These are phyloP conservation scores for Trichoderma reesei DNA, from an alignment of 495 filamentous ascomycete genomes.

Conservation along the genomic window DNA sequence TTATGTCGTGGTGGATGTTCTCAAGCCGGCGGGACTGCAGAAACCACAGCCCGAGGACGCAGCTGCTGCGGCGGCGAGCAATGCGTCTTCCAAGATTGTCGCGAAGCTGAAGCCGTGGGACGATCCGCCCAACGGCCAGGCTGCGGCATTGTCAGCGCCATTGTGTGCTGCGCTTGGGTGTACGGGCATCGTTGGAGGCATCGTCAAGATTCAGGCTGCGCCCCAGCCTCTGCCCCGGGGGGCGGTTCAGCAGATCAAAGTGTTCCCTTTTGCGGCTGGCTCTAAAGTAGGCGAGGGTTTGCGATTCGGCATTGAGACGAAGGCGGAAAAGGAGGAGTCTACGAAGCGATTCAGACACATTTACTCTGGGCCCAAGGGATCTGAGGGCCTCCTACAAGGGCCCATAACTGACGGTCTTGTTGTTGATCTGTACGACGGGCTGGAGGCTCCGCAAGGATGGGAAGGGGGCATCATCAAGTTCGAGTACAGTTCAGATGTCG, in stretches of 20 bases:
- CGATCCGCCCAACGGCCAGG: slow-evolving; percentile 71
- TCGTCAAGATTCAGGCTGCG: slow-evolving; percentile 69
- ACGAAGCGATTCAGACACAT: slow-evolving; percentile 44
- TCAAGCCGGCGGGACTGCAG: slow-evolving; percentile 71
- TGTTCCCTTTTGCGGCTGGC: slow-evolving; percentile 64
- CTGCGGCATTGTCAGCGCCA: slow-evolving; percentile 64
- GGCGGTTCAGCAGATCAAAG: slow-evolving; percentile 47
- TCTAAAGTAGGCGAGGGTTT: slow-evolving; percentile 49
- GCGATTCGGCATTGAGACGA: slow-evolving; percentile 82
- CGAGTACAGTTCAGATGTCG: slow-evolving; percentile 44
- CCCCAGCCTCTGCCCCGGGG: slow-evolving; percentile 26
- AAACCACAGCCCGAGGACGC: slow-evolving; percentile 58
- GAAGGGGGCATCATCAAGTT: slow-evolving; percentile 71
- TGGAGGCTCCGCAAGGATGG: slow-evolving; percentile 41
- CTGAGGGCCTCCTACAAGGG: slow-evolving; percentile 63
- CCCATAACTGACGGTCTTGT: slow-evolving; percentile 84
- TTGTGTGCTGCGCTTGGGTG: slow-evolving; percentile 63
- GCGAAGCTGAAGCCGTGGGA: slow-evolving; percentile 72
- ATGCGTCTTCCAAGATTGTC: slow-evolving; percentile 59
- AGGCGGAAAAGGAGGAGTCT: slow-evolving; percentile 61
- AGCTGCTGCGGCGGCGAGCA: slow-evolving; percentile 38
- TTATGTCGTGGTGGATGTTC: slow-evolving; percentile 65
- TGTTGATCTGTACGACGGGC: slow-evolving; percentile 38
- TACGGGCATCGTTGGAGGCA: slow-evolving; percentile 70
- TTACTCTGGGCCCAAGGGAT: slow-evolving; percentile 38